These are phyloP conservation scores for Acanthamoeba culbertsoni DNA, from an alignment of 208 protist genomes.

Conservation along the genomic window DNA sequence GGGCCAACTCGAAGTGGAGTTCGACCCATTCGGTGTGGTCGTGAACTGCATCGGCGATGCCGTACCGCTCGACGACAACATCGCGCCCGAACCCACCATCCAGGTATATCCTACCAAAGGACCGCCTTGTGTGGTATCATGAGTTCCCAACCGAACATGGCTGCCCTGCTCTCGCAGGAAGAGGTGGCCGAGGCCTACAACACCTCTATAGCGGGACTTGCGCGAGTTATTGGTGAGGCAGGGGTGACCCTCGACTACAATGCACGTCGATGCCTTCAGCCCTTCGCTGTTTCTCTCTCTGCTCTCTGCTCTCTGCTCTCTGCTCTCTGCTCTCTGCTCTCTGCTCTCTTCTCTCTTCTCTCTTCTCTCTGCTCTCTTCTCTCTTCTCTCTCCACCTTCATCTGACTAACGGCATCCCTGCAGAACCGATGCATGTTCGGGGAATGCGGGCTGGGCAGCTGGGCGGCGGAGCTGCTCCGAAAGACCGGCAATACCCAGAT, in stretches of 20 bases:
- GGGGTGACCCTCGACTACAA: background rate
- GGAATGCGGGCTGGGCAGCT: constrained; percentile 5
- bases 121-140: background rate
- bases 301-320: background rate
- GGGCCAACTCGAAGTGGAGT: constrained; percentile 16
- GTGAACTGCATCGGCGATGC: background rate
- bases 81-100: background rate
- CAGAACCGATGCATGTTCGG: constrained; percentile 41
- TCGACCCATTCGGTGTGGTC: background rate
- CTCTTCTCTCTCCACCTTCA: too few relatives aligned
- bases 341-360: background rate
- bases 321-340: background rate
- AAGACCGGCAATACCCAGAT: background rate
- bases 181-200: background rate
- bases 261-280: background rate
- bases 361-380: background rate
- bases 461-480: background rate
- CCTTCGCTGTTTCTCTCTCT: background rate
- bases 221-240: background rate
- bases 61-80: background rate
- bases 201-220: background rate
- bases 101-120: background rate
- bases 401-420: too few relatives aligned
- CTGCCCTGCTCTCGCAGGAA: background rate
- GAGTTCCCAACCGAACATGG: background rate